Evolutionary conservation across 2,329 filamentous ascomycete genomes (phyloP), one percentile per base, ranked within the genome.

Genomic region (Botrytis medusae): DNA sequence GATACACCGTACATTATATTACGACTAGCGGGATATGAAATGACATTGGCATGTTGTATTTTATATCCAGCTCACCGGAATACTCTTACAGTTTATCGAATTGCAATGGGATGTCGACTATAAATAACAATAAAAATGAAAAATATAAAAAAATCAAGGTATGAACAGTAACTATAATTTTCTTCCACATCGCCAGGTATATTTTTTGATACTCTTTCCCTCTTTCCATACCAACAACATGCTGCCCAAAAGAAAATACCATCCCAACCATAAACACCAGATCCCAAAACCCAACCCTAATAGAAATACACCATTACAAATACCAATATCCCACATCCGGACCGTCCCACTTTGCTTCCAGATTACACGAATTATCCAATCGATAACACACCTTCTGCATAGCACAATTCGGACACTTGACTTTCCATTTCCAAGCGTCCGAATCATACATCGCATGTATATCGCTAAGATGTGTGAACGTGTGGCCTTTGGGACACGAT

Each of bases 11-110:
- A 16, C 16, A 8, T 8, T n/a, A 29, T n/a, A 12, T 10, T 48
- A 25, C 7, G 25, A 2, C 5, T 29, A 18, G 51, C 14, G 51
- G 6, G 14, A 16, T 29, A 29, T 18, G n/a, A 29, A 3, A 29
- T 29, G 3, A 18, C 2, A 18, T 54, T 18, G 0, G 14, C 0
- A 29, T 8, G 1, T 18, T 2, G 6, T 18, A 18, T 8, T 4
- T 29, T 2, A 44, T 4, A 44, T 44, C 42, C 16, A 44, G 18
- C 42, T 44, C 42, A 7, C 18, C 16, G 14, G 42, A 44, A 44
- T 7, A 6, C 2, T 44, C 42, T 14, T 46, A 14, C 44, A 46
- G 42, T 2, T 44, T 5, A 6, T 18, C 18, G 42, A 44, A 18
- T 14, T 42, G 18, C 42, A 14, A n/a, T 2, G 2, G 14, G 22